A percentile compares a stretch with the other conserved stretches of the same genome.
Conservation (phyloP, 2,329 filamentous ascomycete genomes). For the Penicillium nordicum region DNA sequence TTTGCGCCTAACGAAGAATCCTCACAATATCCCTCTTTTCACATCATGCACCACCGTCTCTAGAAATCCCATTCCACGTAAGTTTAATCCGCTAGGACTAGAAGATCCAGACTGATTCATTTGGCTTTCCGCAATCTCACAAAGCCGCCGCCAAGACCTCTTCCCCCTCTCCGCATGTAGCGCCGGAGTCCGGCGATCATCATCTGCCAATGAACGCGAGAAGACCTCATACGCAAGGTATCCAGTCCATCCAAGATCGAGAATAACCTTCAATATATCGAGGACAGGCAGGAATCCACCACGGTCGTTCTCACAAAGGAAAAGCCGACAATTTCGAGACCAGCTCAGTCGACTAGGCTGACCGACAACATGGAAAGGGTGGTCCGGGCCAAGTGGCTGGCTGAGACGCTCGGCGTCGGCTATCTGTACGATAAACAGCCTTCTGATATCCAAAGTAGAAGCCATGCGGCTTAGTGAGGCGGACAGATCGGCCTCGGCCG, state of each 20-base stretch:
- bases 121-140: background rate
- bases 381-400: background rate
- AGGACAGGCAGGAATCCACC: background rate
- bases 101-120: background rate
- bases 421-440: background rate
- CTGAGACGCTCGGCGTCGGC: background rate
- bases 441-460: background rate
- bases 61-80: background rate
- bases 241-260: background rate
- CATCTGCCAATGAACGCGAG: background rate
- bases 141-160: background rate
- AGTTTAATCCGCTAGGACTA: too few relatives aligned
- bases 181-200: background rate
- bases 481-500: background rate
- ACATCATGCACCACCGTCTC: background rate
- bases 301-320: background rate
- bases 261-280: background rate
- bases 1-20: background rate
- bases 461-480: background rate
- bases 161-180: background rate
- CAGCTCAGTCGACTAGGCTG: background rate
- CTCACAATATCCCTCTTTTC: background rate
- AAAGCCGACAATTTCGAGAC: background rate
- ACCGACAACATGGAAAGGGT: background rate
- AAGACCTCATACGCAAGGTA: background rate